Percentiles rank a stretch among this genome's conserved stretches.
Evolutionary conservation across 352 stramenopile species (phyloP).

Genomic region (Pythium utonaiense): DNA sequence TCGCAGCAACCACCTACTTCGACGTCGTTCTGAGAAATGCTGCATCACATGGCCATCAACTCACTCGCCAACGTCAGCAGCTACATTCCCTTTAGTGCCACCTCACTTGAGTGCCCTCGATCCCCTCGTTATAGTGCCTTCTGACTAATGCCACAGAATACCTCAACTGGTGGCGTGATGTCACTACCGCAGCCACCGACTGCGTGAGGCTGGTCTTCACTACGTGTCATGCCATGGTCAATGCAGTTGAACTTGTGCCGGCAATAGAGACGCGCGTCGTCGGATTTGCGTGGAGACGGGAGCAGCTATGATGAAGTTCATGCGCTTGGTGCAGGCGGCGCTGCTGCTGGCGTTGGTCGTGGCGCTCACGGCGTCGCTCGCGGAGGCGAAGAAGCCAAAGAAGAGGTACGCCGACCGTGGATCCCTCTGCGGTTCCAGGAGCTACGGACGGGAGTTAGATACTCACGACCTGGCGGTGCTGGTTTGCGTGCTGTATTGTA

Average conservation of each 20-base stretch:
- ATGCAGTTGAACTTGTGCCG: conserved; percentile 20
- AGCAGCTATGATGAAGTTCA: conserved; percentile 18
- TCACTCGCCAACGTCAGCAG: conserved; percentile 5
- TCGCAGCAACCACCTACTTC: background rate
- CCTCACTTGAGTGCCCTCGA: background rate
- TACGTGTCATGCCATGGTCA: conserved; percentile 14
- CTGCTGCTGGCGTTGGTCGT: conserved; percentile 34
- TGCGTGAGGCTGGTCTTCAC: background rate
- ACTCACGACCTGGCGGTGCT: no score
- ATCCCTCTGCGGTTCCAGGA: no score
- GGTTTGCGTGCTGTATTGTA: conserved; percentile 11
- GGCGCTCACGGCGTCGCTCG: conserved; percentile 13
- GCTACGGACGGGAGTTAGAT: no score
- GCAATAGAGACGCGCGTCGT: background rate
- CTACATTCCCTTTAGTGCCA: background rate
- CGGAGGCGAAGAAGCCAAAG: conserved; percentile 29
- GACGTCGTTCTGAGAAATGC: conserved; percentile 19
- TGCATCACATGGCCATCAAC: conserved; percentile 11
- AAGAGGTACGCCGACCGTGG: conserved; percentile 39
- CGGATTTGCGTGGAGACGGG: background rate
- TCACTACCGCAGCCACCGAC: background rate
- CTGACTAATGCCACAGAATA: background rate
- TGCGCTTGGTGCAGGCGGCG: conserved; percentile 26
- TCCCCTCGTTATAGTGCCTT: background rate
- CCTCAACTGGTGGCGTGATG: background rate